Percentiles rank a stretch among this genome's conserved stretches.
phyloP scores from a whole-genome alignment of 768 basidiomycete species.

The Pleurotus citrinopileatus region DNA sequence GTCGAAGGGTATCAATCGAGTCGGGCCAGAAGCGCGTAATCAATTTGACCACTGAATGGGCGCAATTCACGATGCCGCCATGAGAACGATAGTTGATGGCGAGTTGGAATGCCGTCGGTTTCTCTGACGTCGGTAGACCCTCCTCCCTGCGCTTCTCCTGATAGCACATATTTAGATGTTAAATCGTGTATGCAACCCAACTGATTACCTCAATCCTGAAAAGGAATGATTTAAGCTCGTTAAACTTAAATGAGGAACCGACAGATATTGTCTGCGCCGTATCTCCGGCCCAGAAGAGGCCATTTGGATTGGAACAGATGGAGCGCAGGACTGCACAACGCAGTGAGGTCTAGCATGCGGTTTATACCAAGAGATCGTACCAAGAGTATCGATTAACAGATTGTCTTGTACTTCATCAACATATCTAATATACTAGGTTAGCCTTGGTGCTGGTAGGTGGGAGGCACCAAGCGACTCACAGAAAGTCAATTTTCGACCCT shows the following conservation, averaged over 20 bases:
- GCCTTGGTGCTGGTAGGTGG: not conserved
- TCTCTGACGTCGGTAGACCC: not conserved
- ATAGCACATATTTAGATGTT: not conserved
- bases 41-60: conserved; percentile 60
- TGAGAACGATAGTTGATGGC: conserved; percentile 69
- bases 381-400: conserved; percentile 57
- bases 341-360: not conserved
- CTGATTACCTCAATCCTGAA: conserved; percentile 61
- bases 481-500: conserved; percentile 47
- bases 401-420: conserved; percentile 77
- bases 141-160: conserved; percentile 3
- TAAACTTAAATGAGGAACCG: conserved; percentile 70
- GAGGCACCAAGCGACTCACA: conserved; percentile 36
- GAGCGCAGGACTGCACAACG: conserved; percentile 49
- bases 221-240: conserved; percentile 67
- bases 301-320: conserved; percentile 62
- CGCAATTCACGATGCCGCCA: conserved; percentile 72
- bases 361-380: conserved; percentile 13
- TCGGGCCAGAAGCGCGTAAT: conserved; percentile 61
- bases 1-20: conserved; percentile 55
- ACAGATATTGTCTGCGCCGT: conserved; percentile 77
- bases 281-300: conserved; percentile 78
- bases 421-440: conserved; percentile 39
- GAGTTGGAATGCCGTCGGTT: conserved; percentile 49
- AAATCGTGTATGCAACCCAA: no score